Base-by-base conservation (phyloP, 1,139 yeast genomes). In the Saccharomycopsis hybrid region DNA sequence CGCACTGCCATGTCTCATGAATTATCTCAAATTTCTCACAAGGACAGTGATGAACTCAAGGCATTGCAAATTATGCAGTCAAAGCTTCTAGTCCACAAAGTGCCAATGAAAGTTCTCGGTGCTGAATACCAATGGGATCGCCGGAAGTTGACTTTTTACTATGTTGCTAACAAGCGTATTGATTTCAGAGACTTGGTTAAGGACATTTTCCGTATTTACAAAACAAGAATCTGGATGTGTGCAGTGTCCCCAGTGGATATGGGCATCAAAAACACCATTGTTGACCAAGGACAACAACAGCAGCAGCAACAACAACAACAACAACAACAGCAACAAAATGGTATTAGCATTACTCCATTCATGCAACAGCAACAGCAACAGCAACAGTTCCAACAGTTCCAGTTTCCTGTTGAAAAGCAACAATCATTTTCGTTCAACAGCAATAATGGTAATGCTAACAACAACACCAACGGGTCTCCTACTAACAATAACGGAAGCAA, bases 101-200 rank as follows among this genome's bases (percentile, higher is more conserved):
- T 54, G 60, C 52, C 69, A 61, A 78, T 80, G 69, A 67, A 66
- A 41, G 76, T 80, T 8, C 61, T 78, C 38, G 80, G 87, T 63
- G 94, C 95, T 1, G 98, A 92, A 67, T 92, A 88, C 64, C 98
- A 92, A 66, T 88, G 89, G 73, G 98, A 94, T 65, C 82, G 94
- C 60, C 82, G 95, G 62, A 92, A 94, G 68, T 74, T 92, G 62
- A 92, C 96, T 2, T 90, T 92, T 64, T 92, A 89, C 65, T 92
- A 92, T 68, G 61, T 65, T 46, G 67, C 72, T 37, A 80, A 79
- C 58, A 83, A 83, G 61, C 74, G 98, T 59, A 85, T 92, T 55
- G 98, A 92, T 66, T 92, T 92, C 65, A 76, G 98, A 60, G 95
- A 86, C 44, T 76, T 94, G 61, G 95, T 92, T 52, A 85, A 92